A percentile compares a stretch with the other conserved stretches of the same genome.
Evolutionary conservation across 1,139 yeast genomes (phyloP).

Genomic region (Maudiozyma humilis): DNA sequence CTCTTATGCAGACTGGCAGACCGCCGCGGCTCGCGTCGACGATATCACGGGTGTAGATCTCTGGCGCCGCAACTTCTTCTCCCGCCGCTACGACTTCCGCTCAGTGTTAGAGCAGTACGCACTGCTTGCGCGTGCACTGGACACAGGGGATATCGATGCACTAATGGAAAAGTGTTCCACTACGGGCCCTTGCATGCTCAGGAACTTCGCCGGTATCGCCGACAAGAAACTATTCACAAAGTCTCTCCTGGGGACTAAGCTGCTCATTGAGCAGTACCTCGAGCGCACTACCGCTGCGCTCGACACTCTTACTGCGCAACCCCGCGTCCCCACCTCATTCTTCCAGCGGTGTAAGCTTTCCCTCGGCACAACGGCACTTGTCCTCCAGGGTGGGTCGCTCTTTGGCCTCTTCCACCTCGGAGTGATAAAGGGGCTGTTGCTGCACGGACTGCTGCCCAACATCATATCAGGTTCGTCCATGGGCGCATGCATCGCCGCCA

Average conservation of each 20-base stretch:
- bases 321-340: conserved; percentile 60
- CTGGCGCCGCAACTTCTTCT: conserved; percentile 82
- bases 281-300: conserved; percentile 67
- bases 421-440: conserved; percentile 71
- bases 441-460: conserved; percentile 67
- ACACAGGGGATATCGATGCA: conserved; percentile 46
- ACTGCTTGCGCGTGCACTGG: conserved; percentile 54
- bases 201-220: conserved; percentile 89
- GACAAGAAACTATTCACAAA: conserved; percentile 71
- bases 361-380: conserved; percentile 81
- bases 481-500: conserved; percentile 86
- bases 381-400: conserved; percentile 87
- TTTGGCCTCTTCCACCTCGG: conserved; percentile 93
- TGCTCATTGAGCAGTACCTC: conserved; percentile 78
- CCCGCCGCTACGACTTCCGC: conserved; percentile 75
- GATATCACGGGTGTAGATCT: conserved; percentile 59
- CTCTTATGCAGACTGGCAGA: conserved; percentile 55
- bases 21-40: conserved; percentile 53
- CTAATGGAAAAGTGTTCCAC: conserved; percentile 70
- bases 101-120: conserved; percentile 69
- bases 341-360: conserved; percentile 88
- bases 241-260: conserved; percentile 81
- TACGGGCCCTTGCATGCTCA: conserved; percentile 51
- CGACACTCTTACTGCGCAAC: conserved; percentile 38
- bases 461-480: conserved; percentile 91